Base-by-base conservation (phyloP, 495 filamentous ascomycete species). In the Monascus purpureus region DNA sequence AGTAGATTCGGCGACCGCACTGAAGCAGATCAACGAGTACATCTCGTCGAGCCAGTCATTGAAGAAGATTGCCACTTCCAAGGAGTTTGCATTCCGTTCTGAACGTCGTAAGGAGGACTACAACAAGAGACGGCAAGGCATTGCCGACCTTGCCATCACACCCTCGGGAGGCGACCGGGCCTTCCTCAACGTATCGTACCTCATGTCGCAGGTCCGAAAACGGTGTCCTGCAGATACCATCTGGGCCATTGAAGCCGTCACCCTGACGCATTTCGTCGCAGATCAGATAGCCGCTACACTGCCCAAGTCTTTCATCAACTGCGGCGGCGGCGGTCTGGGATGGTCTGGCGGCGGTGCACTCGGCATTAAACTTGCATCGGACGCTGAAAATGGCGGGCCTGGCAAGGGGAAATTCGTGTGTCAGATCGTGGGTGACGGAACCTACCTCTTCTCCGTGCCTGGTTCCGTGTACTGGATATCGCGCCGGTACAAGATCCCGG, bases 391-490 rank as follows among this genome's bases (percentile, higher is more conserved):
- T 17, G 59, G 52, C 26, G 69, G 72, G 16, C 56, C 59, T 13
- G 69, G 71, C 15, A 80, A 79, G 51, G 73, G 75, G 19, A 82
- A 82, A 43, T 93, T 96, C 43, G 84, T 96, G 2, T 81, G 81
- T 35, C 85, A 93, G 40, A 79, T 96, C 27, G 88, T 94, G 1
- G 88, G 88, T 12, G 88, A 96, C 34, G 88, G 88, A 8, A 90
- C 86, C 0, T 96, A 72, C 52, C 65, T 96, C 3, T 96, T 96
- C 51, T 73, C 73, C 14, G 78, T 96, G 0, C 88, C 88, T 0
- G 82, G 82, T 0, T 81, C 74, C 14, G 86, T 95, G 13, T 94
- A 94, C 57, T 96, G 88, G 88, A 88, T 96, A 35, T 60, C 76
- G 2, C 67, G 74, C 42, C 72, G 87, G 11, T 96, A 96, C 50